Evolutionary conservation across 169 alveolate species (phyloP).

Genomic region (Pseudocohnilembus persalinus): DNA sequence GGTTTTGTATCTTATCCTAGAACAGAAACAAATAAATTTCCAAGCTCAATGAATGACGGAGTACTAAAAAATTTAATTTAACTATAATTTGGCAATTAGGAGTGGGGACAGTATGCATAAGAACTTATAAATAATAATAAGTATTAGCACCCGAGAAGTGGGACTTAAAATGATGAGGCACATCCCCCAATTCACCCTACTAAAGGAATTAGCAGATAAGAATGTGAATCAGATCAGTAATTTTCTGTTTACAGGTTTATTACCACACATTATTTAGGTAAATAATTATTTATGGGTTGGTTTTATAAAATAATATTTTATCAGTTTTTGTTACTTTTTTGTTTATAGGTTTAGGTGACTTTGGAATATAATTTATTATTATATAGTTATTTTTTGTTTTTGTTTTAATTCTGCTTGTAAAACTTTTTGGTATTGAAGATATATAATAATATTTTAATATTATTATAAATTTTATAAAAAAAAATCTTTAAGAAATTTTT

Average conservation of each 20-base stretch:
- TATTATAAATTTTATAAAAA: too few species aligned
- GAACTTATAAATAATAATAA: slow-evolving; percentile 54
- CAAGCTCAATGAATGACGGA: slow-evolving; percentile 83
- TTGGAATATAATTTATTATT: too few species aligned
- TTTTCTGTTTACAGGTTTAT: slow-evolving; percentile 90
- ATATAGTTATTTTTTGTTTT: too few species aligned
- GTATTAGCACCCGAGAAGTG: slow-evolving; percentile 79
- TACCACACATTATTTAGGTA: slow-evolving; percentile 83
- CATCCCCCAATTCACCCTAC: slow-evolving; percentile 99
- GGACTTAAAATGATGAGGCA: slow-evolving; percentile 96
- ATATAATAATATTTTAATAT: too few species aligned
- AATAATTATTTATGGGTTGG: too few species aligned
- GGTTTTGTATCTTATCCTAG: slow-evolving; percentile 98
- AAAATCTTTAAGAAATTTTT: too few species aligned
- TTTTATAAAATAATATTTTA: too few species aligned
- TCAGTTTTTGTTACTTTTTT: too few species aligned
- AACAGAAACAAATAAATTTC: slow-evolving; percentile 97
- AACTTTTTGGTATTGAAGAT: too few species aligned
- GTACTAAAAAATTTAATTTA: slow-evolving; percentile 69
- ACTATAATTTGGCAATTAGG: slow-evolving; percentile 66
- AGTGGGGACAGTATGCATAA: slow-evolving; percentile 92
- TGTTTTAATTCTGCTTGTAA: too few species aligned
- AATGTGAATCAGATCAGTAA: slow-evolving; percentile 71
- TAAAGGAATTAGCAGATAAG: slow-evolving; percentile 80
- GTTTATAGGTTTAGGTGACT: too few species aligned